Evolutionary conservation across 2,329 filamentous ascomycete species (phyloP), one percentile per base, ranked within the genome.

Genomic region (Cadophora gregata): DNA sequence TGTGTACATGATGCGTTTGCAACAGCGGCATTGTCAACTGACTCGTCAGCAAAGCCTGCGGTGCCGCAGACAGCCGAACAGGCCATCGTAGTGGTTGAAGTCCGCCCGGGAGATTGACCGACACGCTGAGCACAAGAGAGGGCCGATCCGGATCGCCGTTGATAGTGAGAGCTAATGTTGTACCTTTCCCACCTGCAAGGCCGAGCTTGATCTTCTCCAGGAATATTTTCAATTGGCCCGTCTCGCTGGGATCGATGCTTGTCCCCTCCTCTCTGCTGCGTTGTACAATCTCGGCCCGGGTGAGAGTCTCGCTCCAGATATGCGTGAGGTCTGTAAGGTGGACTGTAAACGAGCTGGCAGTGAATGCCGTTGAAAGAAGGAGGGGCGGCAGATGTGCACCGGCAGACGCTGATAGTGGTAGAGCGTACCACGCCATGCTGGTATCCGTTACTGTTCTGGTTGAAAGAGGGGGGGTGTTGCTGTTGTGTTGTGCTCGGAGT

Each of bases 261-360:
- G 89, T 91, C 72, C 88, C 84, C 71, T 89, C 84, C 27, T 84
- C 79, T 64, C 86, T 81, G 33, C 87, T 90, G 67, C 90, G 86
- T 67, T 83, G 80, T 64, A 88, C 83, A 65, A 95, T 90, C 12
- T 81, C 82, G n/a, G 81, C 82, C 25, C 86, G 81, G 64, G 88
- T 84, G 25, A 93, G 79, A 9, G 77, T 82, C 78, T 94, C 91
- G 29, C 81, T 79, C 92, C 92, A 96, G n/a, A 93, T 80, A 70
- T 88, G 85, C 75, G 85, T 88, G 67, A 93, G 82, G 75, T 95
- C 92, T 2, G 90, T 93, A 47, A 95, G 75, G 66, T 86, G 83
- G 31, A 94, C 76, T 1, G 80, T 83, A 79, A 94, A 94, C 12
- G 86, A 84, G 14, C 83, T 78, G 19, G 80, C 61, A 5, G 80